Evolutionary conservation across 73 alveolate genomes (phyloP).

Genomic region (Urostyla sp.): DNA sequence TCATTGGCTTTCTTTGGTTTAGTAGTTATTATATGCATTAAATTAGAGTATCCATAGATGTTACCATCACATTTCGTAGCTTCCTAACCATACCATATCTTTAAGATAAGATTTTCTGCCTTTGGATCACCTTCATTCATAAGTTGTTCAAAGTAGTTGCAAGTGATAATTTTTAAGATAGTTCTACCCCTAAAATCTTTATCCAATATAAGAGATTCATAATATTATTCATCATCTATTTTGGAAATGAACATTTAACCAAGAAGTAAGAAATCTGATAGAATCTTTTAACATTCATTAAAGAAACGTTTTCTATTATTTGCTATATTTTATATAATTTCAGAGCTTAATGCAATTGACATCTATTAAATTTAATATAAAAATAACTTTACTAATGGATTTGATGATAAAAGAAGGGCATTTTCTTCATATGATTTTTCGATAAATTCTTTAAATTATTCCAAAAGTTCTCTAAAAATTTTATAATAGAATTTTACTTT

Average conservation of each 20-base stretch:
- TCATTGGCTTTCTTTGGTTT: conserved; percentile 43
- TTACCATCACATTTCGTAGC: conserved; percentile 61
- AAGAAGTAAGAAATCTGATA: conserved; percentile 10
- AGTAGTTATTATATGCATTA: conserved; percentile 41
- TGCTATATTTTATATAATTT: background rate
- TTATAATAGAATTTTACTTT: conserved; percentile 4
- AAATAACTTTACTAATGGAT: no score
- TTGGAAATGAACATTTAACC: conserved; percentile 61
- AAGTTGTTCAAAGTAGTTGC: conserved; percentile 32
- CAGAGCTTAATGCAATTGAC: conserved; percentile 50
- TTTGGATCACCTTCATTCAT: conserved; percentile 62
- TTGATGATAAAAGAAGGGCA: conserved; percentile 31
- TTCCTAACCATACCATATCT: conserved; percentile 53
- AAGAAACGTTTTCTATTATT: conserved; percentile 22
- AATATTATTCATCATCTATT: conserved; percentile 47
- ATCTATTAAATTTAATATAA: no score
- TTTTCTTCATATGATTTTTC: conserved; percentile 28
- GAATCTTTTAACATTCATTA: conserved; percentile 44
- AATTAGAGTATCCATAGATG: conserved; percentile 43
- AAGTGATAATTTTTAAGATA: conserved; percentile 47
- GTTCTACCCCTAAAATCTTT: conserved; percentile 34
- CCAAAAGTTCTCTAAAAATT: conserved; percentile 27
- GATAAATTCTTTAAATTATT: conserved; percentile 26
- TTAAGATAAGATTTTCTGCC: conserved; percentile 51
- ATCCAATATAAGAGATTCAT: conserved; percentile 49